Percentiles rank a stretch among this genome's conserved stretches.
Conservation (phyloP, 345 rosid species). For the Salix udensis region DNA sequence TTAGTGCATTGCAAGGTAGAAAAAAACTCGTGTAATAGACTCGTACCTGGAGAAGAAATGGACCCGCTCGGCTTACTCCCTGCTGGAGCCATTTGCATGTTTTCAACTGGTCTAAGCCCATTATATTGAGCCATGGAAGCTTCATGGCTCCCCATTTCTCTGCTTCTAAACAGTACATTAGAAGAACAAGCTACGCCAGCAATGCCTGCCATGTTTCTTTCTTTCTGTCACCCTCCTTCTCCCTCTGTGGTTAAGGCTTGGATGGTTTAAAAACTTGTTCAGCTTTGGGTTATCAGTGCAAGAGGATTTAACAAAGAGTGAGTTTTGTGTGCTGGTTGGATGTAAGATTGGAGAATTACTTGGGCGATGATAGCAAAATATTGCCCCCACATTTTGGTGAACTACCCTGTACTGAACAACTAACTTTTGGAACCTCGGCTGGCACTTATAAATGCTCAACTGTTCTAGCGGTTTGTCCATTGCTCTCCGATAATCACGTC, state of each 20-base stretch:
- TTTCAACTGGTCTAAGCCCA: slow-evolving; percentile 40
- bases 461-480: not conserved
- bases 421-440: not conserved
- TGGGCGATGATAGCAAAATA: slow-evolving; percentile 22
- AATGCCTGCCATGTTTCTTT: slow-evolving; percentile 40
- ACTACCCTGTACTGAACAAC: slow-evolving; percentile 24
- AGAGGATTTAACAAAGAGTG: slow-evolving; percentile 20
- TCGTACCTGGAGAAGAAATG: slow-evolving; percentile 32
- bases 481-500: not conserved
- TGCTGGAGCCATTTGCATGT: slow-evolving; percentile 21
- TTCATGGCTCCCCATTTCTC: slow-evolving; percentile 27
- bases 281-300: slow-evolving; percentile 35
- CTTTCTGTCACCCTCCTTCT: not conserved
- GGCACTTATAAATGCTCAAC: slow-evolving; percentile 2
- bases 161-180: slow-evolving; percentile 20
- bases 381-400: slow-evolving; percentile 19
- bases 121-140: slow-evolving; percentile 31
- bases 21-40: no score
- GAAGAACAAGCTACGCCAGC: slow-evolving; percentile 31
- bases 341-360: slow-evolving; percentile 21
- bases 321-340: slow-evolving; percentile 7
- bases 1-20: not conserved
- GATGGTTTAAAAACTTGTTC: not conserved
- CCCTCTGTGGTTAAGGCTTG: not conserved
- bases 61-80: slow-evolving; percentile 15